A percentile compares a stretch with the other conserved stretches of the same genome.
These are phyloP conservation scores for Cokeromyces recurvatus DNA, from an alignment of 371 early-diverging fungal species.

Conservation along the genomic window DNA sequence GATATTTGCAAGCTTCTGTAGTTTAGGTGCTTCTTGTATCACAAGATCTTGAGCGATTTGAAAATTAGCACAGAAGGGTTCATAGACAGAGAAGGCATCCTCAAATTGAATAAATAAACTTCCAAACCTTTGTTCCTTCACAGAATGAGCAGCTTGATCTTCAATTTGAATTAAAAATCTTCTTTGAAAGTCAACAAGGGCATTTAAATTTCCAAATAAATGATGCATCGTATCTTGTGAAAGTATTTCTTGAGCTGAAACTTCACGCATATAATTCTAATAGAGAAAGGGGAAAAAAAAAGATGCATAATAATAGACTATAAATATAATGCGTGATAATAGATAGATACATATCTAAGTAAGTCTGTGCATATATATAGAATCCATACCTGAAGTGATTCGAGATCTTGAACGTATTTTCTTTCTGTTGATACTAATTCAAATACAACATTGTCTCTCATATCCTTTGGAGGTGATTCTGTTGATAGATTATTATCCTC, in stretches of 20 bases:
- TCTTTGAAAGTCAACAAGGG: conserved; percentile 94
- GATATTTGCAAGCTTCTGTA: conserved; percentile 55
- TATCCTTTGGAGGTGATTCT: conserved; percentile 60
- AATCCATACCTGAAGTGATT: conserved; percentile 44
- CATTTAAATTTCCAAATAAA: conserved; percentile 89
- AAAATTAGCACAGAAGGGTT: conserved; percentile 92
- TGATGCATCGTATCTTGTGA: conserved; percentile 72
- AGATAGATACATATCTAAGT: no score
- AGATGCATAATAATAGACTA: no score
- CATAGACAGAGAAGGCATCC: conserved; percentile 85
- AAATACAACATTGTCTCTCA: conserved; percentile 80
- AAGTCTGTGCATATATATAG: no score
- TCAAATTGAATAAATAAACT: conserved; percentile 72
- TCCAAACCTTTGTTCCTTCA: conserved; percentile 87
- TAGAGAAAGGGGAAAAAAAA: background rate
- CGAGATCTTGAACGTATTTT: conserved; percentile 83
- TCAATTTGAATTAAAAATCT: conserved; percentile 90
- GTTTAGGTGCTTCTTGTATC: conserved; percentile 36
- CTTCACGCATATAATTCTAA: conserved; percentile 48
- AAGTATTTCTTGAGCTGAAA: conserved; percentile 52
- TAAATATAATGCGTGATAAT: no score
- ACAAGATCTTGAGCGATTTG: conserved; percentile 63
- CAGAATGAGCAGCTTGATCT: conserved; percentile 62
- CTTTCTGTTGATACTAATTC: conserved; percentile 91
- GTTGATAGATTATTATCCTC: conserved; percentile 4